Evolutionary conservation across 768 basidiomycete species (phyloP).

Genomic region (Trichaptum fuscoviolaceum): DNA sequence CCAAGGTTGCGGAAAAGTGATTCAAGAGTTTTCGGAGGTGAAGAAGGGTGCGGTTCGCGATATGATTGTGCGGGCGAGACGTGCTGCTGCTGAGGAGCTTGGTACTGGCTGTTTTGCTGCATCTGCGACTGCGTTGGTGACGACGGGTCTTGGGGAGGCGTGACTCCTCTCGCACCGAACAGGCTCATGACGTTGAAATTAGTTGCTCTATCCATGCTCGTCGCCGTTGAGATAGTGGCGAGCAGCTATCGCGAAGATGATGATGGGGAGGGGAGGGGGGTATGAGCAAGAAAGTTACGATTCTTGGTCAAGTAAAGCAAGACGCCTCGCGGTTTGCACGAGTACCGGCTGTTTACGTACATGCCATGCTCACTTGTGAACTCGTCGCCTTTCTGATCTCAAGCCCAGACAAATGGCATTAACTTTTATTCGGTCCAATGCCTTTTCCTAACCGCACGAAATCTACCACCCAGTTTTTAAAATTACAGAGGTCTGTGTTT

Average conservation of each 20-base stretch:
- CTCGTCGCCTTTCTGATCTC: background rate
- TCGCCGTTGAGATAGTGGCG: slow-evolving; percentile 1
- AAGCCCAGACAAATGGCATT: background rate
- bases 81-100: slow-evolving; percentile 21
- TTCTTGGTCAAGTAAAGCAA: background rate
- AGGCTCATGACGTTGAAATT: background rate
- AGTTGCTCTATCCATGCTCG: background rate
- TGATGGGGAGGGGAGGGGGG: background rate
- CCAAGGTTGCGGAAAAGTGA: slow-evolving; percentile 58
- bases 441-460: background rate
- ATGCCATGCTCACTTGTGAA: background rate
- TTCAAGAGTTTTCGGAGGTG: slow-evolving; percentile 59
- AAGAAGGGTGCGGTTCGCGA: slow-evolving; percentile 35
- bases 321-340: background rate
- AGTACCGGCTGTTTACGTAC: slow-evolving; percentile 1
- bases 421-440: background rate
- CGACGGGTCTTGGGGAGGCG: slow-evolving; percentile 1
- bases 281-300: background rate
- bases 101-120: background rate
- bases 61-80: slow-evolving; percentile 25
- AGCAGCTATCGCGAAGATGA: background rate
- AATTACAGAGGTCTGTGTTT: too few species aligned
- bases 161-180: background rate
- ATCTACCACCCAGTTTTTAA: too few species aligned
- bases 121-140: background rate